A percentile compares a stretch with the other conserved stretches of the same genome.
Conservation (phyloP, 1,284 basidiomycete species). For the Chalciporus piperatoides region DNA sequence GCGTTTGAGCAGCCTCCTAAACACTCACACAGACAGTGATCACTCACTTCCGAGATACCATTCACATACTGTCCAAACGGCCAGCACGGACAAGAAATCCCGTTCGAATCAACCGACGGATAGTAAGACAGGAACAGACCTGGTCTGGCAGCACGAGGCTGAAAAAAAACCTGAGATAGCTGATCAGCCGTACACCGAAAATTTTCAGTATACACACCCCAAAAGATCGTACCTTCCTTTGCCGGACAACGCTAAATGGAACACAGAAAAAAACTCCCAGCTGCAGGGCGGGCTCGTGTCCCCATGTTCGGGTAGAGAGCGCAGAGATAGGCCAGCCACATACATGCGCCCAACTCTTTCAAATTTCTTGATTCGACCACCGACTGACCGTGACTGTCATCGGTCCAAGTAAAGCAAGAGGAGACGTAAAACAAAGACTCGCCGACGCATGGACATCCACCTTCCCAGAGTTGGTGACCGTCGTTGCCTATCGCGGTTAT, state of each 20-base stretch:
- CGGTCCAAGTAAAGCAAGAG: background rate
- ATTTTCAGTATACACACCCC: background rate
- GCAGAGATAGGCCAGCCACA: background rate
- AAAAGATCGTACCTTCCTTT: constrained; percentile 19
- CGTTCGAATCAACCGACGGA: background rate
- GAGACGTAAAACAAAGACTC: constrained; percentile 27
- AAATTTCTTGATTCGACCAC: constrained; percentile 19
- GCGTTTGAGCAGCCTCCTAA: background rate
- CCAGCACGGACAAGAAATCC: constrained; percentile 1
- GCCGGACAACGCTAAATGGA: background rate
- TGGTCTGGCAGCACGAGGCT: background rate
- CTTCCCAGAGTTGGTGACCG: background rate
- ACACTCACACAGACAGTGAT: constrained; percentile 4
- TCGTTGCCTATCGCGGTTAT: constrained; percentile 1
- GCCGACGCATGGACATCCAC: constrained; percentile 21
- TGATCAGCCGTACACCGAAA: background rate
- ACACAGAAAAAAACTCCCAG: background rate
- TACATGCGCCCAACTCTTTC: constrained; percentile 9
- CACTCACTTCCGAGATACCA: background rate
- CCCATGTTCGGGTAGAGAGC: constrained; percentile 15
- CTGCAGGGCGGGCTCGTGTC: constrained; percentile 1
- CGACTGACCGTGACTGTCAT: background rate
- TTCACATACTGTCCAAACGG: background rate
- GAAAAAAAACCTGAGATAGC: background rate
- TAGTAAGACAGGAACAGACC: background rate